Base-by-base conservation (phyloP, 208 protist genomes). In the Leishmania aethiopica region DNA sequence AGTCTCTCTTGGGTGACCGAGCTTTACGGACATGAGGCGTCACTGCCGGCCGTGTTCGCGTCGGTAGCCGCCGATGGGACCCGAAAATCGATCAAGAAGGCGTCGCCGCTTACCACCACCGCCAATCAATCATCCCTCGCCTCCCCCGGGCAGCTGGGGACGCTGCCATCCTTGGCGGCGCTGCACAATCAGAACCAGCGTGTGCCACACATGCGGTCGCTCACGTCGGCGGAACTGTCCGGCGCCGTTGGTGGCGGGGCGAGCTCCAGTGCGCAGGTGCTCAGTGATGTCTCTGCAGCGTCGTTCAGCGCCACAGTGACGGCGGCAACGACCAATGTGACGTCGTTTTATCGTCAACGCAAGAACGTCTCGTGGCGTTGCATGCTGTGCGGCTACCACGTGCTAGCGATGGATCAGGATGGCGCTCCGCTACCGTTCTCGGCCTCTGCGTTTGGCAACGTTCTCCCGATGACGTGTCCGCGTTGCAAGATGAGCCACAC, bases 321-420 rank as follows among this genome's bases (percentile, higher is more conserved):
- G 40, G 40, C 53, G 40, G 40, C 62, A n/a, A 25, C 80, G 42
- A 35, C 60, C 66, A 57, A 47, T 28, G 47, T 55, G 25, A 13
- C 57, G 19, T 47, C 45, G 6, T 40, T 42, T 0, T 80, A 78
- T 42, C 75, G 60, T 13, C 76, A 62, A 25, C 81, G 74, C 49
- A 86, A 90, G 57, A 91, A 90, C 15, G 89, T 95, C 13, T 87
- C 94, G 32, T 97, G 94, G 93, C 86, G 86, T 25, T 97, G 94
- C 74, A 92, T 89, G 45, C 80, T 95, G 77, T 97, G 94, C 66
- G 90, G 89, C 15, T 97, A 97, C 81, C 84, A 92, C 75, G 89
- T 96, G 42, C 83, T 96, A 10, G 91, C 94, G 7, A 95, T 97
- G 88, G 94, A 97, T 78, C 89, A 95, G 47, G 75, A 94, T 37